Evolutionary conservation across 2,329 filamentous ascomycete genomes (phyloP).

Genomic region (Aureobasidium leucospermi): DNA sequence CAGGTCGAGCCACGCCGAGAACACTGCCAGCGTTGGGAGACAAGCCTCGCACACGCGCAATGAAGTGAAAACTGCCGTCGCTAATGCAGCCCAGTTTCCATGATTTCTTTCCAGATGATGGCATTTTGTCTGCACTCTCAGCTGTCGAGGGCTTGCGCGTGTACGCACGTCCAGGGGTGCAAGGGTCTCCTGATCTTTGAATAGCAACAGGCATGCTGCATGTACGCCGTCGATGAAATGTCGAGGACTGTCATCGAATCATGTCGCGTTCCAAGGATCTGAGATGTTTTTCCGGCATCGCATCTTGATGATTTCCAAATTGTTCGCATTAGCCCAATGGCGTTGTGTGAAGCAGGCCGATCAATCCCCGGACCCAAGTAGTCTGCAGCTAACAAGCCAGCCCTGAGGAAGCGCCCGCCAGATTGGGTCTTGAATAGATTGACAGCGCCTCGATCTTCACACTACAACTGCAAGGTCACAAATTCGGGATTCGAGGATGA

Average conservation of each 20-base stretch:
- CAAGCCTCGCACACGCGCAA: background rate
- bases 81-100: conserved; percentile 8
- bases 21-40: background rate
- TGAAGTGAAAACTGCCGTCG: conserved; percentile 4
- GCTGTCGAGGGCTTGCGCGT: background rate
- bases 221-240: background rate
- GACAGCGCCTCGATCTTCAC: background rate
- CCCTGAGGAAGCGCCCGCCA: background rate
- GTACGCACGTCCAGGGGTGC: background rate
- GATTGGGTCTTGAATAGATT: conserved; percentile 5
- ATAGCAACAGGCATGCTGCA: conserved; percentile 4
- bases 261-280: conserved; percentile 1
- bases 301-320: background rate
- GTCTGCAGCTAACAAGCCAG: background rate
- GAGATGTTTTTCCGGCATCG: background rate
- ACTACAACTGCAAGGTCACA: background rate
- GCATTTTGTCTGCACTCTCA: background rate
- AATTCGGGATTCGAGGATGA: background rate
- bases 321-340: background rate
- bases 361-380: background rate
- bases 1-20: background rate
- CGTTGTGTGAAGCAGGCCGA: background rate
- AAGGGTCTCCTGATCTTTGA: background rate
- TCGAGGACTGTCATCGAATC: background rate
- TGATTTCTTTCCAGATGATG: background rate